These are phyloP conservation scores for Diplodia seriata DNA, from an alignment of 2,329 filamentous ascomycete species.

Conservation along the genomic window DNA sequence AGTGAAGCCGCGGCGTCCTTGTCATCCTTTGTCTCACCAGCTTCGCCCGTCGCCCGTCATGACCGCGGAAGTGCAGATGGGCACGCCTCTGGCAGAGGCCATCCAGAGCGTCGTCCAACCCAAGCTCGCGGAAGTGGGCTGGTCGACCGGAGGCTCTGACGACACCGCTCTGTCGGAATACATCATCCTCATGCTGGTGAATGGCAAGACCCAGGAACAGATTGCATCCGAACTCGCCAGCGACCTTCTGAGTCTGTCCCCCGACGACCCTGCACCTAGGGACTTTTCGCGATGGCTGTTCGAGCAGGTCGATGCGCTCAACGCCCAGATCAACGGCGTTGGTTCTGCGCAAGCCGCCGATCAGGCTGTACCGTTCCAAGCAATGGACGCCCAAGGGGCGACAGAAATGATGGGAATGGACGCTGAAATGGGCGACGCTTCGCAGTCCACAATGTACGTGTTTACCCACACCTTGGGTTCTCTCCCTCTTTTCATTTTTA, in stretches of 20 bases:
- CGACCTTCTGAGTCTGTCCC: slow-evolving; percentile 81
- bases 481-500: not conserved
- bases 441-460: slow-evolving; percentile 54
- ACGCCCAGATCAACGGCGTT: slow-evolving; percentile 66
- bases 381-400: slow-evolving; percentile 22
- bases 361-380: slow-evolving; percentile 11
- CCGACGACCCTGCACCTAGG: slow-evolving; percentile 81
- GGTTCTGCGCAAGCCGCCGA: slow-evolving; percentile 43
- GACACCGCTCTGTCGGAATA: slow-evolving; percentile 91
- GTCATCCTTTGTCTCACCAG: slow-evolving; percentile 30
- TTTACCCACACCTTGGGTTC: too few species aligned
- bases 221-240: slow-evolving; percentile 87
- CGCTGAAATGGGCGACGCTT: slow-evolving; percentile 72
- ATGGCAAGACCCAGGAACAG: slow-evolving; percentile 90
- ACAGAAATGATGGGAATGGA: slow-evolving; percentile 52
- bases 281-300: slow-evolving; percentile 96
- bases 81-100: slow-evolving; percentile 83
- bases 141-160: slow-evolving; percentile 81
- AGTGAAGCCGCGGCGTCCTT: slow-evolving; percentile 21
- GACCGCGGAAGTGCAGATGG: slow-evolving; percentile 77
- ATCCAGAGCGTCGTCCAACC: slow-evolving; percentile 84
- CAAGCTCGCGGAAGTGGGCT: slow-evolving; percentile 91
- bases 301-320: slow-evolving; percentile 75
- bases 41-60: slow-evolving; percentile 56
- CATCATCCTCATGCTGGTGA: slow-evolving; percentile 95